A percentile compares a stretch with the other conserved stretches of the same genome.
These are phyloP conservation scores for Leavenworthia alabamica DNA, from an alignment of 345 rosid genomes.

Conservation along the genomic window DNA sequence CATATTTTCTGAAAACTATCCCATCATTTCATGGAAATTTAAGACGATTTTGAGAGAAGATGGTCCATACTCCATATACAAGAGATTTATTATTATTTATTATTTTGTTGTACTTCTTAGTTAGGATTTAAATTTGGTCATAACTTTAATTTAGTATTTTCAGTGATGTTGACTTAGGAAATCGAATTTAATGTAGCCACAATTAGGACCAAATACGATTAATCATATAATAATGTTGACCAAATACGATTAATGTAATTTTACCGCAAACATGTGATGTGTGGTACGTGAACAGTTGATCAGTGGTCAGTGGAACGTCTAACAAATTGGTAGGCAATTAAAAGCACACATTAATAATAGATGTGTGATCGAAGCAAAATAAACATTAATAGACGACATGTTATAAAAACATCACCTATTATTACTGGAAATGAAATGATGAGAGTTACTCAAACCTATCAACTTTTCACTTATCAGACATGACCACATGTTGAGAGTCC, in stretches of 20 bases:
- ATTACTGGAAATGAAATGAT: background rate
- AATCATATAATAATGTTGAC: constrained; percentile 21
- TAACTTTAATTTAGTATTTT: background rate
- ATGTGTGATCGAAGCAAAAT: too few relatives aligned
- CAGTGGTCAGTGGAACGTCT: too few relatives aligned
- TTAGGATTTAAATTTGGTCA: background rate
- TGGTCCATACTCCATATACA: background rate
- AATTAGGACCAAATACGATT: constrained; percentile 1
- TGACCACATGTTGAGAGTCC: constrained; percentile 5
- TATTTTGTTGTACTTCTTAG: background rate
- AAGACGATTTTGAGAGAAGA: constrained; percentile 4
- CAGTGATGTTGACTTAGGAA: background rate
- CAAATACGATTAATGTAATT: constrained; percentile 11
- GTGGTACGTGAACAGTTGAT: too few relatives aligned
- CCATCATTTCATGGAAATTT: constrained; percentile 6
- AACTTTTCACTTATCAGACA: background rate
- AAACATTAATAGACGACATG: too few relatives aligned
- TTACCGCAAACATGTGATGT: too few relatives aligned
- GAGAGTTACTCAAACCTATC: background rate
- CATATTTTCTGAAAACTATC: constrained; percentile 4
- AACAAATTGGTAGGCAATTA: too few relatives aligned
- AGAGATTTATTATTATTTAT: background rate
- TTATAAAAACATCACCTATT: too few relatives aligned
- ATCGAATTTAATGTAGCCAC: background rate
- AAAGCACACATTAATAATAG: too few relatives aligned